These are phyloP conservation scores for Lablab purpureus DNA, from an alignment of 306 rosid genomes.

Conservation along the genomic window DNA sequence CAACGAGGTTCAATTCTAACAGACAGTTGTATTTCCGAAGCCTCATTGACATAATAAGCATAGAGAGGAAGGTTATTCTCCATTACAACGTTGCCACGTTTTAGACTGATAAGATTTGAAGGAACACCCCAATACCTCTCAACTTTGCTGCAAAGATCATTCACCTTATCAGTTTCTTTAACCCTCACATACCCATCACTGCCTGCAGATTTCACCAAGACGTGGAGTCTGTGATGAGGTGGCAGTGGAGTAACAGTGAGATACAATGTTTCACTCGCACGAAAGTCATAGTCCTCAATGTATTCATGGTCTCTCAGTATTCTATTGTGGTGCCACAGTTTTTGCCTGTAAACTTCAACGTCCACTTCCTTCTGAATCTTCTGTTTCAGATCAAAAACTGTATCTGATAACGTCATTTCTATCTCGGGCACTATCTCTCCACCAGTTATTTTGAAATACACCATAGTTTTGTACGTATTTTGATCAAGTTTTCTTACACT, in stretches of 20 bases:
- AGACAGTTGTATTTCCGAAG: constrained; percentile 33
- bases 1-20: constrained; percentile 40
- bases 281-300: not conserved
- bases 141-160: constrained; percentile 34
- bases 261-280: not conserved
- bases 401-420: not conserved
- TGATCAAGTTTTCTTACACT: constrained; percentile 16
- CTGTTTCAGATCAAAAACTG: constrained; percentile 43
- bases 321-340: constrained; percentile 30
- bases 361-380: constrained; percentile 36
- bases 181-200: constrained; percentile 42
- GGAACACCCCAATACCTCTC: constrained; percentile 47
- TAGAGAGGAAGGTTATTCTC: constrained; percentile 25
- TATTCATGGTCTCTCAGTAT: constrained; percentile 5
- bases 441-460: constrained; percentile 32
- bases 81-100: constrained; percentile 15
- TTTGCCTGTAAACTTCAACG: constrained; percentile 44
- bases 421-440: constrained; percentile 46
- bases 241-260: constrained; percentile 40
- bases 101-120: constrained; percentile 2
- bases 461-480: not conserved
- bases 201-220: constrained; percentile 3
- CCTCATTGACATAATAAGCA: constrained; percentile 50
- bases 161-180: constrained; percentile 47
- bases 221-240: constrained; percentile 26